A percentile compares a stretch with the other conserved stretches of the same genome.
These are phyloP conservation scores for Curvularia spicifera DNA, from an alignment of 2,329 filamentous ascomycete species.

Conservation along the genomic window DNA sequence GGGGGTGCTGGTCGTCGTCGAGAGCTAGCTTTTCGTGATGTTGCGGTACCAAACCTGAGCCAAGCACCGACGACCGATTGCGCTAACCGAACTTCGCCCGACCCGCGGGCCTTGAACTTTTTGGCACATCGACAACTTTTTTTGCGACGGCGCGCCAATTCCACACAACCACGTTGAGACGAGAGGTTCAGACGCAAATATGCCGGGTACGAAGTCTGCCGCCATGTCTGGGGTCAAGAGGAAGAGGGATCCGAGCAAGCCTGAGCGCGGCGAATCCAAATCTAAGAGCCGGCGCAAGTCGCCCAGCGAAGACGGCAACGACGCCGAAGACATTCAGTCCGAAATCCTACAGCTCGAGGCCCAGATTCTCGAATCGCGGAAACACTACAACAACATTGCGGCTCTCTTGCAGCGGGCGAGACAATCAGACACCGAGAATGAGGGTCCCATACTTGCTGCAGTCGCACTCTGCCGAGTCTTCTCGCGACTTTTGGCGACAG, in stretches of 20 bases:
- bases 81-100: slow-evolving; percentile 38
- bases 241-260: slow-evolving; percentile 48
- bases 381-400: slow-evolving; percentile 90
- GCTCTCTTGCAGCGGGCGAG: slow-evolving; percentile 66
- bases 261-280: slow-evolving; percentile 49
- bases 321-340: slow-evolving; percentile 60
- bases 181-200: slow-evolving; percentile 24
- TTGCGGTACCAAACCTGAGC: slow-evolving; percentile 18
- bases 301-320: slow-evolving; percentile 33
- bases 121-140: slow-evolving; percentile 20
- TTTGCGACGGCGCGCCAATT: slow-evolving; percentile 9
- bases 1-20: slow-evolving; percentile 37
- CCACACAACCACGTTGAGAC: slow-evolving; percentile 1
- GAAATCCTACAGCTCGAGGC: slow-evolving; percentile 78
- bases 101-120: slow-evolving; percentile 21
- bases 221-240: slow-evolving; percentile 50
- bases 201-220: slow-evolving; percentile 45
- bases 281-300: slow-evolving; percentile 45
- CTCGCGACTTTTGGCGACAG: slow-evolving; percentile 76
- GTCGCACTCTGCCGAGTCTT: slow-evolving; percentile 88
- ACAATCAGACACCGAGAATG: slow-evolving; percentile 59
- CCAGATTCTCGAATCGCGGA: slow-evolving; percentile 82
- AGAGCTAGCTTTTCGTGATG: slow-evolving; percentile 37
- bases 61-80: slow-evolving; percentile 25
- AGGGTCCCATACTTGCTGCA: slow-evolving; percentile 70